Conservation (phyloP, 805 yeast species). For the Kodamaea laetipori region DNA sequence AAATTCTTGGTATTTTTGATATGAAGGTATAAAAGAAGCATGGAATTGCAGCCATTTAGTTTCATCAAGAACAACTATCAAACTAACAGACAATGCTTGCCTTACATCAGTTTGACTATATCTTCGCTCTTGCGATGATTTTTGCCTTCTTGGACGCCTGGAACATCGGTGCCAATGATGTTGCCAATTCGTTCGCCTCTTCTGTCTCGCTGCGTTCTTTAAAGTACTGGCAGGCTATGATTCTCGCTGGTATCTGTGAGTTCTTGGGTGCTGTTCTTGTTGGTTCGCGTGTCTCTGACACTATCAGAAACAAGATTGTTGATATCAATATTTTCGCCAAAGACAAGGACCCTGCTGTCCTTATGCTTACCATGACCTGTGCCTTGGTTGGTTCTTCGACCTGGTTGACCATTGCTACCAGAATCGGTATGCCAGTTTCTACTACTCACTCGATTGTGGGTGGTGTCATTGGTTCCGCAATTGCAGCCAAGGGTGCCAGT, state of each 20-base stretch:
- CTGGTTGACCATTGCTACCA: conserved; percentile 71
- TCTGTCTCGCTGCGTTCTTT: conserved; percentile 71
- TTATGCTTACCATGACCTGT: conserved; percentile 74
- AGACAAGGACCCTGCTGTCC: conserved; percentile 63
- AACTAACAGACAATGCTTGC: conserved; percentile 26
- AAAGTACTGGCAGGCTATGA: conserved; percentile 75
- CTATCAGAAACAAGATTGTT: conserved; percentile 66
- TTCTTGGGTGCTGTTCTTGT: conserved; percentile 74
- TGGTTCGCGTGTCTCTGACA: conserved; percentile 73
- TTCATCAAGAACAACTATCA: conserved; percentile 3
- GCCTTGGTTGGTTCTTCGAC: conserved; percentile 72
- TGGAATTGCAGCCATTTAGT: not conserved
- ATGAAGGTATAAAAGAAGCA: conserved; percentile 4
- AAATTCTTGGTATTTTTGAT: conserved; percentile 14
- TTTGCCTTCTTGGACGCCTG: conserved; percentile 79
- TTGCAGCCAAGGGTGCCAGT: conserved; percentile 67
- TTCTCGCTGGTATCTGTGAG: conserved; percentile 69
- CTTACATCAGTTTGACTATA: conserved; percentile 62
- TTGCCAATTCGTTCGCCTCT: conserved; percentile 78
- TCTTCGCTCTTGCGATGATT: conserved; percentile 67
- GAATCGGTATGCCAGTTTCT: conserved; percentile 74
- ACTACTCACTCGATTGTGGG: conserved; percentile 81
- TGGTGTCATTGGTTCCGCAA: conserved; percentile 71
- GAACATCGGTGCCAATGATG: conserved; percentile 82
- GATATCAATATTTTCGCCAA: conserved; percentile 49